Conservation (phyloP, 2,329 filamentous ascomycete species). For the Fusarium miscanthi region DNA sequence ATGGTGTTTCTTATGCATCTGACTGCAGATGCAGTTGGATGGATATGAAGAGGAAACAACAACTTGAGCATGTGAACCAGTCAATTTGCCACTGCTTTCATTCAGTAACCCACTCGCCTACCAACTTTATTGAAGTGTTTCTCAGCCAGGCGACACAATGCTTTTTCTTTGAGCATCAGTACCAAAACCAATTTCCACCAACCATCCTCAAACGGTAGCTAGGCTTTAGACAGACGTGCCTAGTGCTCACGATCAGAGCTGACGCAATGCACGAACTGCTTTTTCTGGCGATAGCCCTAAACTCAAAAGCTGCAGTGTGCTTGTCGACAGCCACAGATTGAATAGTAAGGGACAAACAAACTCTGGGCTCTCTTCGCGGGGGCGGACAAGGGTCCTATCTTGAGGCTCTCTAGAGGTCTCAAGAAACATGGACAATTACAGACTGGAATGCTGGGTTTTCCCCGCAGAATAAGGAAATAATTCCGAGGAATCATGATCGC, state of each 20-base stretch:
- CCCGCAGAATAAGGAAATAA: conserved; percentile 17
- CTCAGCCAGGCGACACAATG: conserved; percentile 8
- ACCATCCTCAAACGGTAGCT: conserved; percentile 32
- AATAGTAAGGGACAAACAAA: conserved; percentile 9
- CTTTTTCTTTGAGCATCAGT: not conserved
- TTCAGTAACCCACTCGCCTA: conserved; percentile 9
- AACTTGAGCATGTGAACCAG: conserved; percentile 35
- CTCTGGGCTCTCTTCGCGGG: conserved; percentile 12
- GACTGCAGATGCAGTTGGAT: conserved; percentile 8
- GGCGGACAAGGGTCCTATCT: conserved; percentile 30
- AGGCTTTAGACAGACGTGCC: conserved; percentile 23
- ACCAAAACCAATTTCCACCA: conserved; percentile 40
- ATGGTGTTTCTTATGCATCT: conserved; percentile 31
- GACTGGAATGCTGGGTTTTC: conserved; percentile 26
- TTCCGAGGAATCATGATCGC: conserved; percentile 22
- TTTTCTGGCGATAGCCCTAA: conserved; percentile 40
- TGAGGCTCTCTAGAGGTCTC: conserved; percentile 28
- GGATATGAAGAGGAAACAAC: conserved; percentile 17
- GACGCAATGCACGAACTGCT: conserved; percentile 42
- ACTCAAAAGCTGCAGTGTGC: conserved; percentile 38
- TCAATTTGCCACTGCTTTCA: conserved; percentile 28
- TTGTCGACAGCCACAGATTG: conserved; percentile 21
- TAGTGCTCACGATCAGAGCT: conserved; percentile 42
- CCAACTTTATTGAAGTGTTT: not conserved
- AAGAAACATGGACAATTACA: not conserved